Conservation (phyloP, 2,329 filamentous ascomycete species). For the Lasiodiplodia citricola region DNA sequence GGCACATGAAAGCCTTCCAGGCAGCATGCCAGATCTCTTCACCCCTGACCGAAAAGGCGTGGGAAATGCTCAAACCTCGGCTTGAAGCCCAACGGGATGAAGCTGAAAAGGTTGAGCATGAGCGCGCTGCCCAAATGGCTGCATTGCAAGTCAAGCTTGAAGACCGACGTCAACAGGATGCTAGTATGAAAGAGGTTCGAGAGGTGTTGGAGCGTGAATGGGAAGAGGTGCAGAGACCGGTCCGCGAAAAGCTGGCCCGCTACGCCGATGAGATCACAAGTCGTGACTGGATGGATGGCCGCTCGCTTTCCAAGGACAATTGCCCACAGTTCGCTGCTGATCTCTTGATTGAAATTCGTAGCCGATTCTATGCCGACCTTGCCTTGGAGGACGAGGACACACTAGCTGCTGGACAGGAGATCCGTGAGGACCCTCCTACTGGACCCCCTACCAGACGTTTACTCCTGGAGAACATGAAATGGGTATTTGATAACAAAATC, state of each 20-base stretch:
- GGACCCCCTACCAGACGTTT: constrained; percentile 66
- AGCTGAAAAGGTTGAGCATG: constrained; percentile 63
- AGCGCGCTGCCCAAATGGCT: constrained; percentile 55
- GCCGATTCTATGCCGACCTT: constrained; percentile 68
- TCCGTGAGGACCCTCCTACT: constrained; percentile 52
- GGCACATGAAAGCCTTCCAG: constrained; percentile 75
- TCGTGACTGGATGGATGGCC: constrained; percentile 68
- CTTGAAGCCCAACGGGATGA: constrained; percentile 69
- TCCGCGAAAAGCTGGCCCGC: constrained; percentile 67
- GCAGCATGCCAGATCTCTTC: constrained; percentile 72
- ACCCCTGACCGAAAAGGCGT: constrained; percentile 71
- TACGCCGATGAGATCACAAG: constrained; percentile 75
- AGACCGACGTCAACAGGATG: constrained; percentile 54
- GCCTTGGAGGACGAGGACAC: constrained; percentile 57
- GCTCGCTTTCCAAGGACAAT: constrained; percentile 66
- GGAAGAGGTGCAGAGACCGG: constrained; percentile 71
- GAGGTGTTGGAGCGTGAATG: constrained; percentile 71
- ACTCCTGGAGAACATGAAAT: constrained; percentile 85
- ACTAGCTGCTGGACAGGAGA: constrained; percentile 19
- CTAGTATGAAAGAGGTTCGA: constrained; percentile 57
- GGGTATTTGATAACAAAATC: constrained; percentile 79
- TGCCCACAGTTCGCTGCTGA: constrained; percentile 73
- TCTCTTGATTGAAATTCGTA: constrained; percentile 70
- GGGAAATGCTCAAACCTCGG: constrained; percentile 71
- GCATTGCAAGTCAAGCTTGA: constrained; percentile 53